Evolutionary conservation across 2,329 filamentous ascomycete species (phyloP), one percentile per base, ranked within the genome.

Genomic region (Verticillium albo-atrum): DNA sequence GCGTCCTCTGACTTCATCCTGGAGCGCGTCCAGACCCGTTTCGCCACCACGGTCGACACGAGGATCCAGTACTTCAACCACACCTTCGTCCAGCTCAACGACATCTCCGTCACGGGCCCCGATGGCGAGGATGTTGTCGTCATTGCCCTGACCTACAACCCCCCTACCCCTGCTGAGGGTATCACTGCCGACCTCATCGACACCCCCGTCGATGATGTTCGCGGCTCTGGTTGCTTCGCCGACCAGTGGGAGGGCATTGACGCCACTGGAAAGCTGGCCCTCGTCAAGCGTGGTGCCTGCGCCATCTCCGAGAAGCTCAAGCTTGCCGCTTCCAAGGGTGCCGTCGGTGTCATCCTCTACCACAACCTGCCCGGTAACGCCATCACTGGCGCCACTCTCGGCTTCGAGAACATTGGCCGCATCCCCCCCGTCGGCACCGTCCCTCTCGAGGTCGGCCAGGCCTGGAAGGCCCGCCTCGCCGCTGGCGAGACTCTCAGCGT

Each of bases 1-100:
- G 84, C 82, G 2, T 86, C 83, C 0, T 70, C 82, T 20, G 82
- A 87, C 64, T 87, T 81, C 66, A 72, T 87, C 59, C 73, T 83
- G 5, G 78, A 79, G 57, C 78, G 79, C 14, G 69, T 74, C 14
- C 64, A 71, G 61, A 72, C 64, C 32, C 72, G 74, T 25, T 76
- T 78, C 61, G 68, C 68, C 58, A 71, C 75, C 55, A 67, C 78
- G 54, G 71, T 81, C 52, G 72, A 81, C 63, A 81, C 77, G 14
- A 72, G 66, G 27, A 68, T 79, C 30, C 79, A 82, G 66, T 68
- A 73, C 6, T 82, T 82, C 69, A 77, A 74, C 66, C 75, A 79
- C 64, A 72, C 74, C 3, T 81, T 77, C 62, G 74, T 75, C 58
- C 70, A 77, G 60, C 78, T 77, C 0, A 68, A 67, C 26, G 66